A percentile compares a stretch with the other conserved stretches of the same genome.
Evolutionary conservation across 106 monocot species (phyloP).

Genomic region (Dioscorea zingiberensis): DNA sequence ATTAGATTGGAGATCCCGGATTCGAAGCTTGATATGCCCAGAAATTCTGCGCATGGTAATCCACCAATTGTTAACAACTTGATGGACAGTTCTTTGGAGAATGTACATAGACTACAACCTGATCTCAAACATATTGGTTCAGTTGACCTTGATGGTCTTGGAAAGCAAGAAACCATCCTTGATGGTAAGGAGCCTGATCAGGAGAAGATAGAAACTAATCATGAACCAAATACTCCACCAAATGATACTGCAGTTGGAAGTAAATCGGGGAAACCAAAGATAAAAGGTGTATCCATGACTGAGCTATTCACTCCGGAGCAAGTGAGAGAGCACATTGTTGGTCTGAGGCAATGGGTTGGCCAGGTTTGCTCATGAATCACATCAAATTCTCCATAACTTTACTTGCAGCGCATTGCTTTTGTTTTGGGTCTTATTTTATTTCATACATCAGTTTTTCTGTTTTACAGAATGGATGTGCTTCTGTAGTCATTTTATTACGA

Average conservation of each 20-base stretch:
- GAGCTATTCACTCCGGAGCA: constrained; percentile 98
- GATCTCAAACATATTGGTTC: constrained; percentile 1
- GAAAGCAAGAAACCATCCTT: constrained; percentile 46
- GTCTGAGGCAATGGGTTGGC: constrained; percentile 92
- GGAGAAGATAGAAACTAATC: constrained; percentile 41
- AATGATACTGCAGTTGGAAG: constrained; percentile 38
- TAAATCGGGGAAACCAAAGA: constrained; percentile 98
- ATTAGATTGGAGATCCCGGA: too few species aligned
- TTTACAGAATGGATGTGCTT: too few species aligned
- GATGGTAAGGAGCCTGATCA: constrained; percentile 33
- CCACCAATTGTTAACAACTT: too few species aligned
- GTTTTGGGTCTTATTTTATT: too few species aligned
- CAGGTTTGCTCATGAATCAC: constrained; percentile 49
- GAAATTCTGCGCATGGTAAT: too few species aligned
- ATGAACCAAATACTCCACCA: constrained; percentile 40
- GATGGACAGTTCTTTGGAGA: too few species aligned
- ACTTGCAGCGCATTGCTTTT: too few species aligned
- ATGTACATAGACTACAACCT: too few species aligned
- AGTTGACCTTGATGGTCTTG: constrained; percentile 23
- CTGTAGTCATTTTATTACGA: too few species aligned
- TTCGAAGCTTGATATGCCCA: too few species aligned
- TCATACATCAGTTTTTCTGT: too few species aligned
- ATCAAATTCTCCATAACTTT: too few species aligned
- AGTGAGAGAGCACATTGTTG: constrained; percentile 72
- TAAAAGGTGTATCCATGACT: constrained; percentile 97